phyloP scores from a whole-genome alignment of 1,284 basidiomycete species.

The Omphalotus olearius region DNA sequence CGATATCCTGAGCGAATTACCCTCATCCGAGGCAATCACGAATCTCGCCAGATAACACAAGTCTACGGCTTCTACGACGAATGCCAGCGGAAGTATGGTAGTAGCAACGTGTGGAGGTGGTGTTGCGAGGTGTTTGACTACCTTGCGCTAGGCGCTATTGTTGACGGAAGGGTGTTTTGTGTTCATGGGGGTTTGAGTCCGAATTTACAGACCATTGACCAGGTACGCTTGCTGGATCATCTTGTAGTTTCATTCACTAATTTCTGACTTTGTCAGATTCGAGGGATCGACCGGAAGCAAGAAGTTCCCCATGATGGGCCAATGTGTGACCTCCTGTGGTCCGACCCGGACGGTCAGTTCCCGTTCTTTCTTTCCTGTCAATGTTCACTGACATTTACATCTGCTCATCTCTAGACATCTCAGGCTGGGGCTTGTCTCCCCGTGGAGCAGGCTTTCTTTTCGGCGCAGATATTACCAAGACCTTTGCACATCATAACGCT shows the following conservation, averaged over 20 bases:
- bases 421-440: slow-evolving; percentile 99
- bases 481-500: slow-evolving; percentile 99
- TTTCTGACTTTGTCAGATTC: too few relatives aligned
- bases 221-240: slow-evolving; percentile 45
- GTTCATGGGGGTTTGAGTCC: slow-evolving; percentile 98
- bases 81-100: slow-evolving; percentile 98
- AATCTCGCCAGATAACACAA: slow-evolving; percentile 98
- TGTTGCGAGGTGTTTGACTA: slow-evolving; percentile 99
- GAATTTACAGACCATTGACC: slow-evolving; percentile 98
- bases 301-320: slow-evolving; percentile 99
- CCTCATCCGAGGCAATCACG: slow-evolving; percentile 97
- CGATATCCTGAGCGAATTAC: slow-evolving; percentile 98
- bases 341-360: slow-evolving; percentile 92
- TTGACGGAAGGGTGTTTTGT: slow-evolving; percentile 94
- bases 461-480: slow-evolving; percentile 97
- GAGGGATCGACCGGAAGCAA: slow-evolving; percentile 89
- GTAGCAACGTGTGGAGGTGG: slow-evolving; percentile 99
- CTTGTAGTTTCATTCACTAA: too few relatives aligned
- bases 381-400: too few relatives aligned
- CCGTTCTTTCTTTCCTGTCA: too few relatives aligned
- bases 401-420: slow-evolving; percentile 26
- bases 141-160: slow-evolving; percentile 93
- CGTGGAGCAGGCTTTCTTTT: slow-evolving; percentile 99
- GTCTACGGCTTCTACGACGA: slow-evolving; percentile 99
- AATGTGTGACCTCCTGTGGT: slow-evolving; percentile 99